Evolutionary conservation across 1,139 yeast species (phyloP).

Genomic region (Hanseniaspora gamundiae): DNA sequence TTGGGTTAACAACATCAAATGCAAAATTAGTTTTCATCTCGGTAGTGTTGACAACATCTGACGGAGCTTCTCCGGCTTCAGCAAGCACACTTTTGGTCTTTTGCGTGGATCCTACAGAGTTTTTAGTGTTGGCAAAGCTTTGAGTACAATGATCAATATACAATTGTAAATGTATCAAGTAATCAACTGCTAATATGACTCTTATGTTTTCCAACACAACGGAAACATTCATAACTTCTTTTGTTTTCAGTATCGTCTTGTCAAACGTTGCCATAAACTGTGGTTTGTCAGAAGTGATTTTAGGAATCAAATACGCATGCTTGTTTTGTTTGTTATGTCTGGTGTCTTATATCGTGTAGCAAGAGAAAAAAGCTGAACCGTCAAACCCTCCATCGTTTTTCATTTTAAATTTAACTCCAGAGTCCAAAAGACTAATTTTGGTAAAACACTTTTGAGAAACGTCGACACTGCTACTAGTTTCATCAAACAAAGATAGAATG

Average conservation of each 20-base stretch:
- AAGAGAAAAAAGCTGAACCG: slow-evolving; percentile 51
- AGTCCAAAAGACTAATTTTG: slow-evolving; percentile 48
- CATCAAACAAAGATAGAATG: slow-evolving; percentile 51
- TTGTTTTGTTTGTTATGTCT: slow-evolving; percentile 50
- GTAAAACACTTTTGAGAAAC: slow-evolving; percentile 42
- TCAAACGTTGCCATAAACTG: slow-evolving; percentile 56
- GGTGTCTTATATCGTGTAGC: slow-evolving; percentile 70
- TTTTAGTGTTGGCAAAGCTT: slow-evolving; percentile 4
- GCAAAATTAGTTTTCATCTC: slow-evolving; percentile 35
- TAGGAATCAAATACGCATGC: slow-evolving; percentile 74
- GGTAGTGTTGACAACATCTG: neutral
- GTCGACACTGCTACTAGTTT: slow-evolving; percentile 33
- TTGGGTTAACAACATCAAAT: slow-evolving; percentile 64
- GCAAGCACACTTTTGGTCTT: slow-evolving; percentile 9
- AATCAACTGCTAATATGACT: slow-evolving; percentile 74
- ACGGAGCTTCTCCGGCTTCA: slow-evolving; percentile 2
- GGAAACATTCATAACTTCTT: slow-evolving; percentile 39
- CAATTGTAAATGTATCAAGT: slow-evolving; percentile 61
- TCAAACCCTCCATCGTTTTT: slow-evolving; percentile 44
- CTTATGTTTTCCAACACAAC: slow-evolving; percentile 71
- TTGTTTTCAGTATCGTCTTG: slow-evolving; percentile 32
- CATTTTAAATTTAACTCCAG: slow-evolving; percentile 40
- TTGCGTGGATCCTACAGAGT: neutral
- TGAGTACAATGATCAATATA: slow-evolving; percentile 38
- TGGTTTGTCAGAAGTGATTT: slow-evolving; percentile 44